Evolutionary conservation across 768 basidiomycete genomes (phyloP), one percentile per base, ranked within the genome.

Genomic region (Tulasnella sp.): DNA sequence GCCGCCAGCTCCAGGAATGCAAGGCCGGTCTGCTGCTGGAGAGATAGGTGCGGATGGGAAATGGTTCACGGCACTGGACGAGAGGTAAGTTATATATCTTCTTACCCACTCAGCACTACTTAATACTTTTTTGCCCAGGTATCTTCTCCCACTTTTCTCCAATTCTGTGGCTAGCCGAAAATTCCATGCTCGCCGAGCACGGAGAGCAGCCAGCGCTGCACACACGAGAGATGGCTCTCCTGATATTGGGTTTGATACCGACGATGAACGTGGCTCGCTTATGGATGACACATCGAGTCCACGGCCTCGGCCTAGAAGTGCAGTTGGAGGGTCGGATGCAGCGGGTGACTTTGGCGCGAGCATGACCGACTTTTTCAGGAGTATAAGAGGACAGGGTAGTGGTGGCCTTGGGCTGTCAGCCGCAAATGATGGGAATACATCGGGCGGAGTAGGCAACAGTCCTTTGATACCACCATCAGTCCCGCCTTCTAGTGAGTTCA

Each of bases 31-130:
- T 4, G 5, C 9, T 19, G 50, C 12, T 19, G 22, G 50, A 12
- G 19, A 22, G 19, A 53, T 48, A 49, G 77, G 73, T 3, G 84
- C 86, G 60, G 91, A 94, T 54, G 85, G 88, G 27, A 88, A 89
- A 69, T 97, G 92, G 92, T 97, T 97, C 82, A 92, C 92, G 65
- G 78, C 85, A 46, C 72, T 99, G 41, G 94, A 99, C 71, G 92
- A 99, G 72, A 79, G 91, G 63, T 56, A 31, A 27, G 25, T 8
- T 7, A 17, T 34, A 24, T 17, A 4, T 31, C 17, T 4, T 24
- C 29, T 1, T 1, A n/a, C 24, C 8, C 8, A 1, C 3, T 51
- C 10, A 21, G 45, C 1, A 25, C 3, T 24, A 4, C 9, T 1
- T 27, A 2, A 53, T 25, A 8, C 10, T 22, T 24, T 30, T 4